phyloP scores from a whole-genome alignment of 345 rosid species.

The Arabidopsis suecica region DNA sequence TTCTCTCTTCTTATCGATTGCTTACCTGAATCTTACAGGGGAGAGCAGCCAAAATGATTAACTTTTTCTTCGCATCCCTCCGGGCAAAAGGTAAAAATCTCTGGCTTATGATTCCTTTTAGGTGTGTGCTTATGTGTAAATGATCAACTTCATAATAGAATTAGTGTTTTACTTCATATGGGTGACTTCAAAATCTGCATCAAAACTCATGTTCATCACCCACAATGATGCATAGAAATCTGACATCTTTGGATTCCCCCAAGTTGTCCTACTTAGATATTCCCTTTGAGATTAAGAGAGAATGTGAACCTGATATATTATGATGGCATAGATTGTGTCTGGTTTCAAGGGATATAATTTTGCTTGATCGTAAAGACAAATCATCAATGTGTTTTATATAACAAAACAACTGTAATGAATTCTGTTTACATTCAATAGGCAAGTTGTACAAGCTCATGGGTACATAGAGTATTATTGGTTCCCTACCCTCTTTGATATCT shows the following conservation, averaged over 20 bases:
- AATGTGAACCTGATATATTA: not conserved
- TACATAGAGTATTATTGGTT: slow-evolving; percentile 27
- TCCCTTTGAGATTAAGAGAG: not conserved
- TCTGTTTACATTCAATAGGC: slow-evolving; percentile 28
- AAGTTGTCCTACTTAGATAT: not conserved
- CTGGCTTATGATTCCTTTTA: not conserved
- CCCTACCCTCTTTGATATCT: slow-evolving; percentile 16
- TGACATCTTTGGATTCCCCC: not conserved
- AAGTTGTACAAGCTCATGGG: slow-evolving; percentile 37
- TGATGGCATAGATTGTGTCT: not conserved
- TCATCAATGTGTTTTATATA: not conserved
- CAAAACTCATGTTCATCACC: not conserved
- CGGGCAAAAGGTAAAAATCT: not conserved
- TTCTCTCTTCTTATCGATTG: not conserved
- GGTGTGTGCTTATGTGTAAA: not conserved
- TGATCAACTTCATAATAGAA: not conserved
- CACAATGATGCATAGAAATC: not conserved
- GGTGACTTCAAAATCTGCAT: not conserved
- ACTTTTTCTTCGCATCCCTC: not conserved
- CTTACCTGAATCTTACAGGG: not conserved
- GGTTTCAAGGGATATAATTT: not conserved
- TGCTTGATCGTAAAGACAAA: not conserved
- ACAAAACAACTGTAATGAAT: not conserved
- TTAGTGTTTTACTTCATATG: not conserved
- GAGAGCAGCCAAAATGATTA: not conserved